These are phyloP conservation scores for Boehmeria nivea DNA, from an alignment of 306 rosid species.

Conservation along the genomic window DNA sequence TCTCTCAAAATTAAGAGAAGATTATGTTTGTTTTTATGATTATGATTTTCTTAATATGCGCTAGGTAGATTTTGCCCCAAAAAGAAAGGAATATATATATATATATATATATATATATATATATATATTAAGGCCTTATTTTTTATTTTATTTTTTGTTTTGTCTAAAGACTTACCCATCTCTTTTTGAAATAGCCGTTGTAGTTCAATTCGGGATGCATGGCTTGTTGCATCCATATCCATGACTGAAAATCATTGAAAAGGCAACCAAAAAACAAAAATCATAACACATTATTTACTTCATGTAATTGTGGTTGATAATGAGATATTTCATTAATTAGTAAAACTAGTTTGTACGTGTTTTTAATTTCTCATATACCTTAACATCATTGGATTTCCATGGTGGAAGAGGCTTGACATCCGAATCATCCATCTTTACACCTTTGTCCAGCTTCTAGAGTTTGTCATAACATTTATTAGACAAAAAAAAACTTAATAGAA, in stretches of 20 bases:
- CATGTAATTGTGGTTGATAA: not conserved
- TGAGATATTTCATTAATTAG: not conserved
- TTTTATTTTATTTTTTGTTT: too few relatives aligned
- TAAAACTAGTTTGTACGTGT: not conserved
- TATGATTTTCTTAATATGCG: too few relatives aligned
- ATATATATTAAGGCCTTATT: too few relatives aligned
- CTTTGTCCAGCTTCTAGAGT: conserved; percentile 40
- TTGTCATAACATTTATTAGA: conserved; percentile 1
- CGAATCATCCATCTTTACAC: conserved; percentile 47
- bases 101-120: too few relatives aligned
- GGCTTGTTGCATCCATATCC: conserved; percentile 98
- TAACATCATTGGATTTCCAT: conserved; percentile 82
- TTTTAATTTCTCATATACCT: conserved; percentile 33
- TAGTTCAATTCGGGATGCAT: conserved; percentile 97
- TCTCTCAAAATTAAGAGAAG: too few relatives aligned
- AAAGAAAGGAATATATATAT: too few relatives aligned
- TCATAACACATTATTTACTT: not conserved
- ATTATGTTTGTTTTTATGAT: too few relatives aligned
- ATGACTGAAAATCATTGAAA: conserved; percentile 41
- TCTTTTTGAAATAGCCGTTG: conserved; percentile 64
- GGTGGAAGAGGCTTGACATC: conserved; percentile 57
- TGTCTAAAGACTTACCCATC: conserved; percentile 53
- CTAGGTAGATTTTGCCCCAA: too few relatives aligned
- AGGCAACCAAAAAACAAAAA: not conserved
- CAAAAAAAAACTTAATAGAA: not conserved